Conservation (phyloP, 139 green algal genomes). For the Medakamo hakoo region DNA sequence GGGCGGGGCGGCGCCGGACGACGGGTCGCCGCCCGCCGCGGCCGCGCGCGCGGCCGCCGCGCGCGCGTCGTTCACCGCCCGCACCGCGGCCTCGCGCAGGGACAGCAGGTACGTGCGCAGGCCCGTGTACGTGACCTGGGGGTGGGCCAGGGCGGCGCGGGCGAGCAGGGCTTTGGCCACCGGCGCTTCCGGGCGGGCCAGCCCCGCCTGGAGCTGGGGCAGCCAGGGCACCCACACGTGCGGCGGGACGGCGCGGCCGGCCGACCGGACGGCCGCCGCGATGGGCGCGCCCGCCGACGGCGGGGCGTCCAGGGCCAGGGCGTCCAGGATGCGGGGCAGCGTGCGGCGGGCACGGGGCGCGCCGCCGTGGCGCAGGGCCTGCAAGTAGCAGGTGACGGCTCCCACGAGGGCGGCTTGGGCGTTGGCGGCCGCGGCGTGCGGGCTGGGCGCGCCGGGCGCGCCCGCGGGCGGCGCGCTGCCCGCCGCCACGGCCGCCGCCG, state of each 20-base stretch:
- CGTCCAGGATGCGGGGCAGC: slow-evolving; percentile 65
- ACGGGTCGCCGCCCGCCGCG: neutral
- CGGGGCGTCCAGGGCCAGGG: slow-evolving; percentile 81
- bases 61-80: slow-evolving; percentile 21
- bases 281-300: slow-evolving; percentile 33
- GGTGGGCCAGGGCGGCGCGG: slow-evolving; percentile 19
- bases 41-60: neutral
- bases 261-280: slow-evolving; percentile 8
- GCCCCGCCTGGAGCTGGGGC: slow-evolving; percentile 71
- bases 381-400: slow-evolving; percentile 63
- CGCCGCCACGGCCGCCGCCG: no score
- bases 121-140: slow-evolving; percentile 81
- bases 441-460: no score
- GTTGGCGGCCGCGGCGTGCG: neutral
- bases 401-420: neutral
- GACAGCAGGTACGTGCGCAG: slow-evolving; percentile 68
- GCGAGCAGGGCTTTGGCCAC: slow-evolving; percentile 37
- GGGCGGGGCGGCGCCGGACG: slow-evolving; percentile 2
- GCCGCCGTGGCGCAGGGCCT: slow-evolving; percentile 43
- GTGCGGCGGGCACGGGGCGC: slow-evolving; percentile 32
- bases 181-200: slow-evolving; percentile 61
- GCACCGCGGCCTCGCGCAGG: slow-evolving; percentile 43
- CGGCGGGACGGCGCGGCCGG: slow-evolving; percentile 28
- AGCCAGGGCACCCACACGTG: slow-evolving; percentile 89
- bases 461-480: no score